Base-by-base conservation (phyloP, 495 filamentous ascomycete genomes). In the Tuber microsphaerosporum region DNA sequence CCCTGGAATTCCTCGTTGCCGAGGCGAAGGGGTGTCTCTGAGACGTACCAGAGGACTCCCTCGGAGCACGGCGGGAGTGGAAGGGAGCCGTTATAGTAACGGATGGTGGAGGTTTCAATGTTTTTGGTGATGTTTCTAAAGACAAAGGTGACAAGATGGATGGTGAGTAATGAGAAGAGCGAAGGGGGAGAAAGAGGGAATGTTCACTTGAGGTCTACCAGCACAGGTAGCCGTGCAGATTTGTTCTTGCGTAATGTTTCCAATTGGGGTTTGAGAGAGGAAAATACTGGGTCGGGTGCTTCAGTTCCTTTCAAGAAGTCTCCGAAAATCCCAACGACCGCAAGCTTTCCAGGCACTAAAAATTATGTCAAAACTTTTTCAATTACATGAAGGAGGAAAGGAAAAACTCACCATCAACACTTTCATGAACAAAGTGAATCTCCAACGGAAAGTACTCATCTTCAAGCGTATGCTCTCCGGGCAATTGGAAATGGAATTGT, bases 401-500 rank as follows among this genome's bases (percentile, higher is more conserved):
- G 31, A 16, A 71, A n/a, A 72, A 81, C 77, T 41, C 17, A 77
- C 74, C 46, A 17, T n/a, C 12, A 37, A 77, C 17, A 22, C 83
- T 84, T 78, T 86, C 84, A 79, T 89, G 89, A 68, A 92, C 90
- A 80, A 91, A 88, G 83, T 92, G 90, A 81, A 88, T 86, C 83
- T 92, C 90, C 82, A 91, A 75, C 1, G 88, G 88, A 74, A 81
- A 88, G 76, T 86, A 83, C 78, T 88, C 88, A 81, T 48, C 72
- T 8, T 77, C 85, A 39, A 92, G 77, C 43, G 83, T 85, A 82
- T 92, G 91, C 84, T 92, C 91, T 77, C 87, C 88, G 9, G 91
- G 90, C 20, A 90, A 88, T 76, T 92, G 90, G 83, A 91, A 90
- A 82, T 92, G 90, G 84, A 91, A 91, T 79, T 92, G 89, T 26